Percentiles rank a stretch among this genome's conserved stretches.
These are phyloP conservation scores for Tylopilus subfusipes DNA, from an alignment of 768 basidiomycete genomes.

Conservation along the genomic window DNA sequence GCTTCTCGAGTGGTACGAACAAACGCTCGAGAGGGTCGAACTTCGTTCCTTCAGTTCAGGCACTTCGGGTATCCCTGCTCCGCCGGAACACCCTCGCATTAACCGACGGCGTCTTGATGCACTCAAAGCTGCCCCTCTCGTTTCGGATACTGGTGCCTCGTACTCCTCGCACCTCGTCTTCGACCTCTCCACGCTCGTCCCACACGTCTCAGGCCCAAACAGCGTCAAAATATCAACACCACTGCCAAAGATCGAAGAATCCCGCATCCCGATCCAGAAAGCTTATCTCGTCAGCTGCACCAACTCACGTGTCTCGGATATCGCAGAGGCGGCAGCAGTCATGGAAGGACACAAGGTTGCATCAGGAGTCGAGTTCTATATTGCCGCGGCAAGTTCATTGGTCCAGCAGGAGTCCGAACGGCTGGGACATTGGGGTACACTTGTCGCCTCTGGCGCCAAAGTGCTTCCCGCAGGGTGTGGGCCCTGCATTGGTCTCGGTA, in stretches of 20 bases:
- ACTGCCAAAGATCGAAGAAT: conserved; percentile 73
- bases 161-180: conserved; percentile 89
- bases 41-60: conserved; percentile 64
- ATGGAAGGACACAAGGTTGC: conserved; percentile 79
- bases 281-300: conserved; percentile 99
- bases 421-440: conserved; percentile 82
- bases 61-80: conserved; percentile 53
- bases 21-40: conserved; percentile 66
- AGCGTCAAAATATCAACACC: conserved; percentile 97
- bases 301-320: conserved; percentile 93
- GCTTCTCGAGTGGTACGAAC: conserved; percentile 84
- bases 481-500: conserved; percentile 95
- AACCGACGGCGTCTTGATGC: conserved; percentile 68
- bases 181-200: conserved; percentile 90
- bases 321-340: conserved; percentile 89
- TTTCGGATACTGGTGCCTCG: conserved; percentile 71
- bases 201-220: conserved; percentile 96
- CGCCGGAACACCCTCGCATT: conserved; percentile 82
- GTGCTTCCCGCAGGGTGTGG: conserved; percentile 95
- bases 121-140: conserved; percentile 50
- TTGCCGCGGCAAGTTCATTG: conserved; percentile 89
- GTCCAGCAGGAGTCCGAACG: conserved; percentile 90
- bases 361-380: conserved; percentile 92
- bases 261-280: conserved; percentile 83
- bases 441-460: conserved; percentile 87